Percentiles rank a stretch among this genome's conserved stretches.
Evolutionary conservation across 2,329 filamentous ascomycete species (phyloP).

Genomic region (Sclerotinia nivalis): DNA sequence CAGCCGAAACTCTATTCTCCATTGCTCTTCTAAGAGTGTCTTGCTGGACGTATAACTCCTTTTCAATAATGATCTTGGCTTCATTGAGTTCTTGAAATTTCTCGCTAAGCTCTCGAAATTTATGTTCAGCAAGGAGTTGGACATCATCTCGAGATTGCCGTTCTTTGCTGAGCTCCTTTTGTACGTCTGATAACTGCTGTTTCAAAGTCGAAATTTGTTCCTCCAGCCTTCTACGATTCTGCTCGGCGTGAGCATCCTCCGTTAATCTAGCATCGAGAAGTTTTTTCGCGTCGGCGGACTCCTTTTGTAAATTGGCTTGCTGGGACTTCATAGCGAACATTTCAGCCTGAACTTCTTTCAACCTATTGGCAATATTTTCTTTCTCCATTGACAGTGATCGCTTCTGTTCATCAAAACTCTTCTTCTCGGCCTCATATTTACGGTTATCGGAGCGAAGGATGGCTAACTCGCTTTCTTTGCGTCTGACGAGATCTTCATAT

Average conservation of each 20-base stretch:
- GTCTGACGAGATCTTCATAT: conserved; percentile 89
- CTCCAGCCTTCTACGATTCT: conserved; percentile 81
- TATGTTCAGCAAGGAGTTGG: conserved; percentile 85
- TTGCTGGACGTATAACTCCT: conserved; percentile 94
- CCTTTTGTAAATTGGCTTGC: conserved; percentile 79
- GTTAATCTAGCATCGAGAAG: conserved; percentile 86
- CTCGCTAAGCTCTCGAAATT: conserved; percentile 76
- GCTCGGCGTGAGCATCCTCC: conserved; percentile 80
- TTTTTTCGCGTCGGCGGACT: conserved; percentile 83
- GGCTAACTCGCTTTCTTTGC: conserved; percentile 90
- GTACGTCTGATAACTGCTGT: conserved; percentile 76
- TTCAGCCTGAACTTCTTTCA: conserved; percentile 85
- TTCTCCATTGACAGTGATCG: conserved; percentile 71
- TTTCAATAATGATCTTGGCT: conserved; percentile 95
- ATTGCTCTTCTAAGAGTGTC: conserved; percentile 84
- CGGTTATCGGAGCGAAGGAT: conserved; percentile 83
- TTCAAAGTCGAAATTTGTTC: conserved; percentile 87
- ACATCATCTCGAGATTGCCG: conserved; percentile 94
- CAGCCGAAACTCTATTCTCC: conserved; percentile 75
- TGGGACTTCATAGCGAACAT: conserved; percentile 83
- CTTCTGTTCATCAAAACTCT: conserved; percentile 76
- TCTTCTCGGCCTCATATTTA: conserved; percentile 78
- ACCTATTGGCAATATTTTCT: conserved; percentile 71
- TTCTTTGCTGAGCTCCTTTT: conserved; percentile 87
- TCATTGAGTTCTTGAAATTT: conserved; percentile 88